Evolutionary conservation across 495 filamentous ascomycete species (phyloP).

Genomic region (Lasiosphaeria miniovina): DNA sequence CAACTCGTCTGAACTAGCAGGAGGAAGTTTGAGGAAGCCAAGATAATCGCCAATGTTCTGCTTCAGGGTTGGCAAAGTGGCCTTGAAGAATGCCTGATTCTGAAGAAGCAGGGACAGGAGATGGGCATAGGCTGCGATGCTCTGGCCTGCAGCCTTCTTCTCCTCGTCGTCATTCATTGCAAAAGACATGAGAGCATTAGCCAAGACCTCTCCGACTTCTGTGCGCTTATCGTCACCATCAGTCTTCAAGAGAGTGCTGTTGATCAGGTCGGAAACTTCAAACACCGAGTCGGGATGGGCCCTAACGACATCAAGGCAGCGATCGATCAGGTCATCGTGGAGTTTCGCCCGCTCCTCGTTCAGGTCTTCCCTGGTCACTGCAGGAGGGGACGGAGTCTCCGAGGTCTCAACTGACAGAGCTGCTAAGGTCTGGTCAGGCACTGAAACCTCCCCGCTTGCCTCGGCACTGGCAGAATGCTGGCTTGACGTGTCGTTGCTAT

Average conservation of each 20-base stretch:
- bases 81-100: slow-evolving; percentile 73
- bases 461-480: slow-evolving; percentile 15
- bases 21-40: slow-evolving; percentile 73
- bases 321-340: slow-evolving; percentile 76
- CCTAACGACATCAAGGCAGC: slow-evolving; percentile 84
- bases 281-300: slow-evolving; percentile 86
- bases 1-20: slow-evolving; percentile 62
- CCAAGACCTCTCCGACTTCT: slow-evolving; percentile 78
- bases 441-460: not conserved
- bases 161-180: slow-evolving; percentile 73
- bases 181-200: slow-evolving; percentile 84
- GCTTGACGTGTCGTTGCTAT: slow-evolving; percentile 20
- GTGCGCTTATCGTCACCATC: slow-evolving; percentile 59
- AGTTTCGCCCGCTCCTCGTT: slow-evolving; percentile 72
- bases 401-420: slow-evolving; percentile 8
- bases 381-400: slow-evolving; percentile 1
- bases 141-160: slow-evolving; percentile 56
- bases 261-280: slow-evolving; percentile 83
- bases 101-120: slow-evolving; percentile 85
- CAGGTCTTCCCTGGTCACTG: slow-evolving; percentile 72
- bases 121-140: slow-evolving; percentile 87
- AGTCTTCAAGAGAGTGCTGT: slow-evolving; percentile 68
- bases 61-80: slow-evolving; percentile 70
- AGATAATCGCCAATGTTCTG: slow-evolving; percentile 74
- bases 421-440: slow-evolving; percentile 9